These are phyloP conservation scores for Ilyonectria sp. DNA, from an alignment of 2,329 filamentous ascomycete genomes.

Conservation along the genomic window DNA sequence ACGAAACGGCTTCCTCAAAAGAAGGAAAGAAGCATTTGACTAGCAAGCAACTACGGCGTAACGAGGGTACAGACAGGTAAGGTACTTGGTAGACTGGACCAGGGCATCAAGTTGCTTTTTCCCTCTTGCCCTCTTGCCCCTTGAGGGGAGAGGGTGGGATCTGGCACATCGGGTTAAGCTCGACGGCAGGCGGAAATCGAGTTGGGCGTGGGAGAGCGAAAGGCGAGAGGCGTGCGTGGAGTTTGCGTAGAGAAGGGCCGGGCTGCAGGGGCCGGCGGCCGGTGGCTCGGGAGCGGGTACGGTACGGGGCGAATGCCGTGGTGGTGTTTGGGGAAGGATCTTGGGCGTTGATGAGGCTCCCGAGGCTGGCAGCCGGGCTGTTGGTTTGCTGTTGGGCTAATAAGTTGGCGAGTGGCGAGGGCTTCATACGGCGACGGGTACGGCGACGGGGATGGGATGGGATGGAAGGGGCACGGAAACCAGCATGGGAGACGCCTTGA, in stretches of 20 bases:
- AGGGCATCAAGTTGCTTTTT: conserved; percentile 45
- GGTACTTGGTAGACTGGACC: conserved; percentile 42
- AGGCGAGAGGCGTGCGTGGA: conserved; percentile 37
- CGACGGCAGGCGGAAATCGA: conserved; percentile 33
- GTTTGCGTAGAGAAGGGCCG: conserved; percentile 40
- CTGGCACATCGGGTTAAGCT: conserved; percentile 46
- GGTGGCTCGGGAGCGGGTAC: conserved; percentile 44
- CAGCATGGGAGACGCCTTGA: not conserved
- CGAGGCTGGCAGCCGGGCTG: not conserved
- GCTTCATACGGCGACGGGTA: conserved; percentile 1
- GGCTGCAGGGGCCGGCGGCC: conserved; percentile 42
- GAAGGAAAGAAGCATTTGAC: conserved; percentile 45
- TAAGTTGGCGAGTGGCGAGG: not conserved
- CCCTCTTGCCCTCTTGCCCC: conserved; percentile 27
- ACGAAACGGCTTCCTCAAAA: conserved; percentile 44
- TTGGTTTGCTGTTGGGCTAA: not conserved
- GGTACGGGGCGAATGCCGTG: conserved; percentile 37
- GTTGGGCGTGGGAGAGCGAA: conserved; percentile 25
- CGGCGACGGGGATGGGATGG: conserved; percentile 12
- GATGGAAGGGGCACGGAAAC: not conserved
- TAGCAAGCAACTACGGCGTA: conserved; percentile 43
- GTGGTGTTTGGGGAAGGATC: conserved; percentile 22
- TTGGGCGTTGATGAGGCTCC: conserved; percentile 26
- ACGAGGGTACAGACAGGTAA: conserved; percentile 35
- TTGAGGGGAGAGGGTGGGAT: conserved; percentile 46